phyloP scores from a whole-genome alignment of 495 filamentous ascomycete genomes.

The Xanthoparmelia taractica region DNA sequence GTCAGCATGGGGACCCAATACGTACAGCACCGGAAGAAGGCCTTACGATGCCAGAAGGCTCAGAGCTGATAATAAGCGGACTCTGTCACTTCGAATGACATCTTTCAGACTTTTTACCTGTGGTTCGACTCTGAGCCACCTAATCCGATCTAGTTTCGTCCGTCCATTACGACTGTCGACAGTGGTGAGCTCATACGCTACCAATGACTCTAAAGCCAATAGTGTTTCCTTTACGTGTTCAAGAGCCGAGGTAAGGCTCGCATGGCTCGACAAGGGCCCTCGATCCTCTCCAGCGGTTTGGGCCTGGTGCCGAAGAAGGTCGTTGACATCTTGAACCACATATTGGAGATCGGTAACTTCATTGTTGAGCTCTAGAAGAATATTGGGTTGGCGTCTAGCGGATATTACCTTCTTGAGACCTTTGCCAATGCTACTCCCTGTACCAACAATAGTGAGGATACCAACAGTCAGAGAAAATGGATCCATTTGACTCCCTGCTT shows the following conservation, averaged over 20 bases:
- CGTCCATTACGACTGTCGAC: neutral
- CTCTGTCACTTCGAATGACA: neutral
- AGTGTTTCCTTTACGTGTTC: constrained; percentile 7
- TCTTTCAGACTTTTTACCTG: constrained; percentile 5
- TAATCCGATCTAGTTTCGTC: constrained; percentile 9
- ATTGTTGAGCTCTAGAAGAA: constrained; percentile 10
- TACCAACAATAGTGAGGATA: constrained; percentile 10
- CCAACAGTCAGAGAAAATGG: constrained; percentile 15
- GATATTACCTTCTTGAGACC: constrained; percentile 2
- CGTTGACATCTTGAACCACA: constrained; percentile 8
- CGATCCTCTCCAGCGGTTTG: neutral
- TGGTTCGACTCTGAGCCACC: constrained; percentile 8
- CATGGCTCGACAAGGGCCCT: neutral
- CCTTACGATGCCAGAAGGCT: constrained; percentile 1
- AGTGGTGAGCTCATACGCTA: constrained; percentile 17
- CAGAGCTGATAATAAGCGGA: neutral
- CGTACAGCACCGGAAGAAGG: neutral
- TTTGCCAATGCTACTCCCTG: constrained; percentile 7
- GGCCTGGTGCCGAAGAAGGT: neutral
- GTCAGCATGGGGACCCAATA: neutral
- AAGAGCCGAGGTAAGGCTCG: neutral
- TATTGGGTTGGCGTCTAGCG: constrained; percentile 8
- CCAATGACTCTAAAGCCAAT: constrained; percentile 4
- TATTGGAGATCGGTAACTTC: constrained; percentile 13
- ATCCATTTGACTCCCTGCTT: constrained; percentile 9